Base-by-base conservation (phyloP, 306 rosid genomes). In the Prunus davidiana region DNA sequence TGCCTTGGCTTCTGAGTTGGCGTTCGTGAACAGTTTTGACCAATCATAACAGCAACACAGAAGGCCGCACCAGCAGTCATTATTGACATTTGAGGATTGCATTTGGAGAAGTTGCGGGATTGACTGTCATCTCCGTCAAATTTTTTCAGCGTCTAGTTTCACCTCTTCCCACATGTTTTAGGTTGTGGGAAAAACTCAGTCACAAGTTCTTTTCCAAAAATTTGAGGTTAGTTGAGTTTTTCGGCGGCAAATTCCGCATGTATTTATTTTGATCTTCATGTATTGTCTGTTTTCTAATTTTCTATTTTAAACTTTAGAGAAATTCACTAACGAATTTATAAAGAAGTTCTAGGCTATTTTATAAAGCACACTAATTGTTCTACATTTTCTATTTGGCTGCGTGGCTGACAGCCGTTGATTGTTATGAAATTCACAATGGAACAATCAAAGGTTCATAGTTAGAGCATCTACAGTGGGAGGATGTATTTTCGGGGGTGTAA, bases 1-100 rank as follows among this genome's bases (percentile, higher is more conserved):
- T 81, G 97, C 97, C 38, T 76, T 95, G 87, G 97, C 74, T 82
- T 80, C 96, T 10, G 99, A 95, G 77, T 76, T 95, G 80, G 96
- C 89, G 12, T 81, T 90, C 43, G 34, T 75, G 73, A 85, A 83
- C 57, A 72, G 81, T 79, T 64, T 79, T 47, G 54, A 46, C 75
- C 25, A 50, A 82, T 75, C 49, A 61, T 69, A 45, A 73, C 56
- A 9, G 27, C n/a, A 57, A 30, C 72, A 49, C 72, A 49, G 73
- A 76, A 38, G 79, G 68, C 55, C 13, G 46, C 46, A 79, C 80
- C 84, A 50, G 72, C 65, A 62, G 38, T 66, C 22, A 10, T 11
- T 28, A 14, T 60, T 3, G 68, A 19, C 45, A 60, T 13, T 60
- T 46, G 69, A 30, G 46, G 19, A 52, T 25, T 51, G 51, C 64